Evolutionary conservation across 73 alveolate species (phyloP), one percentile per base, ranked within the genome.

Genomic region (Tetrahymena malaccensis): DNA sequence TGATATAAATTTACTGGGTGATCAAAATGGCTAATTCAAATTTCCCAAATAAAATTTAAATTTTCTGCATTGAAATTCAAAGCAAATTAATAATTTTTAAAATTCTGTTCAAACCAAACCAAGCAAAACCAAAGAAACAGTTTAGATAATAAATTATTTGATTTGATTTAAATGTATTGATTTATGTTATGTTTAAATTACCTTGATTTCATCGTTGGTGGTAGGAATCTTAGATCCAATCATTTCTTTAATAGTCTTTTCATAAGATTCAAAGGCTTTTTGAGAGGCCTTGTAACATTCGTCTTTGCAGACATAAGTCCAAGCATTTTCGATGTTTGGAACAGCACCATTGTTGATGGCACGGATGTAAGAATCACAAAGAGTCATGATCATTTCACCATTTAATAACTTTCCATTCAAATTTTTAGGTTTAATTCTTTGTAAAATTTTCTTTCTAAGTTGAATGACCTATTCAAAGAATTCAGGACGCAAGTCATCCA

Each of bases 401-500:
- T 95, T 96, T 13, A 99, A 97, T 35, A 97, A 97, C 85, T 98
- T 98, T 10, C 99, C 99, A 97, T 97, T 97, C 85, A 98, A 95
- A 19, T 97, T 93, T 96, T 99, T 99, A 9, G 99, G 99, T 94
- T 96, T 99, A 10, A 99, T 98, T 85, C 99, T 95, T 34, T 97
- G 97, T 85, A 98, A 96, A 34, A 99, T 98, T 95, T 98, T 98
- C 96, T 97, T 98, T 58, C 99, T 97, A 43, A 99, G 96, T 31
- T 95, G 95, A 85, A 98, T 89, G 43, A 98, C 98, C 95, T 98
- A 98, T 25, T 99, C 99, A 33, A 98, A 97, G 97, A 99, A 99
- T 93, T 99, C 99, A 43, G 98, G 98, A 89, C 99, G 98, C 35
- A 99, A 96, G 43, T 98, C 97, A 34, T 97, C 98, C 27, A 97